A percentile compares a stretch with the other conserved stretches of the same genome.
Evolutionary conservation across 2,329 filamentous ascomycete species (phyloP).

Genomic region (Pestalotiopsis sp.): DNA sequence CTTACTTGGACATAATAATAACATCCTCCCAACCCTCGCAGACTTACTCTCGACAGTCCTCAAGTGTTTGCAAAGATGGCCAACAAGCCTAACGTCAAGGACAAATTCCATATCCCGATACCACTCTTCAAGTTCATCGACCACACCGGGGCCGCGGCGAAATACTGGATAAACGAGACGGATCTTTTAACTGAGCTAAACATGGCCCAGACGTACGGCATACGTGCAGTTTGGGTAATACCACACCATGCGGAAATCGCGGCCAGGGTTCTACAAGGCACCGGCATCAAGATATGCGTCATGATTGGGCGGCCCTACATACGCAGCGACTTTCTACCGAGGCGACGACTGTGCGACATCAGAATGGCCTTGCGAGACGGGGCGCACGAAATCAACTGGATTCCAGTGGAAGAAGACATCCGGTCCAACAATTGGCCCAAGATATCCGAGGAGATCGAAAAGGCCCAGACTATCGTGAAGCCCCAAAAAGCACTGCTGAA

Average conservation of each 20-base stretch:
- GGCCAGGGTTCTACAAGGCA: neutral
- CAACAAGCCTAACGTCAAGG: too few relatives aligned
- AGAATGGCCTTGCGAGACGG: neutral
- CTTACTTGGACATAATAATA: too few relatives aligned
- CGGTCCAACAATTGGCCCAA: neutral
- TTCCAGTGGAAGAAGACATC: neutral
- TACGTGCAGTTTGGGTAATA: neutral
- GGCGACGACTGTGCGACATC: neutral
- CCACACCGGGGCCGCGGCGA: neutral
- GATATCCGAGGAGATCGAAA: neutral
- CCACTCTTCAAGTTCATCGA: neutral
- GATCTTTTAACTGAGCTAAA: neutral
- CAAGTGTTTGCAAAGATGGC: too few relatives aligned
- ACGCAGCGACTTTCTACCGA: neutral
- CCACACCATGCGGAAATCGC: neutral
- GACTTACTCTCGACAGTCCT: too few relatives aligned
- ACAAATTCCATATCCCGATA: too few relatives aligned
- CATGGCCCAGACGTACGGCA: neutral
- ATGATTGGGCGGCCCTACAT: neutral
- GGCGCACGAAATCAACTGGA: neutral
- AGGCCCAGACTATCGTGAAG: neutral
- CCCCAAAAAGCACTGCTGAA: neutral
- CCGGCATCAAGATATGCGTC: neutral
- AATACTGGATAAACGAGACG: neutral
- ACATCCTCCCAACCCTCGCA: too few relatives aligned